A percentile compares a stretch with the other conserved stretches of the same genome.
Conservation (phyloP, 352 stramenopile species). For the Phytophthora pseudosyringae region DNA sequence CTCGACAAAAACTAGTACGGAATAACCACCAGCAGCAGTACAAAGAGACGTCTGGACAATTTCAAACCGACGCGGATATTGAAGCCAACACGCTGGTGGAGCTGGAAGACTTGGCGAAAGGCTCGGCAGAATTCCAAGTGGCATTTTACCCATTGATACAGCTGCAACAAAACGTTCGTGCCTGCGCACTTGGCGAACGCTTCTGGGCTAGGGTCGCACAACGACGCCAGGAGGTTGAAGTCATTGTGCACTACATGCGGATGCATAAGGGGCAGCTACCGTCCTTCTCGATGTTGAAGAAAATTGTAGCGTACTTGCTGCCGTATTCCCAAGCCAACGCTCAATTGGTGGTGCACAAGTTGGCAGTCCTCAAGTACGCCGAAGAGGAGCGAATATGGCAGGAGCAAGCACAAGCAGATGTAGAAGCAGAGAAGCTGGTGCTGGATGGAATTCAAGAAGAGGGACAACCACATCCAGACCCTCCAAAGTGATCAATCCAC, state of each 20-base stretch:
- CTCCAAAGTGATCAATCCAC: not conserved
- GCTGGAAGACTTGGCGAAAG: constrained; percentile 60
- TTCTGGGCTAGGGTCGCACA: constrained; percentile 52
- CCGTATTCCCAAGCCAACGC: constrained; percentile 44
- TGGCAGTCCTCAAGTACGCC: constrained; percentile 30
- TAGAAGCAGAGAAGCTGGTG: constrained; percentile 19
- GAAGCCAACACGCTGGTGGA: constrained; percentile 57
- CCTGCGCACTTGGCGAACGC: constrained; percentile 50
- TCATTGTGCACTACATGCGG: constrained; percentile 69
- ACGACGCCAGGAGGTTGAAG: constrained; percentile 52
- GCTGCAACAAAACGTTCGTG: constrained; percentile 65
- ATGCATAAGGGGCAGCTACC: constrained; percentile 60
- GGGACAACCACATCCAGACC: not conserved
- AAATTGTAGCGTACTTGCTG: constrained; percentile 41
- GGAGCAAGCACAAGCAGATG: constrained; percentile 26
- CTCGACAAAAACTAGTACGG: constrained; percentile 53
- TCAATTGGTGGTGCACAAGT: constrained; percentile 23
- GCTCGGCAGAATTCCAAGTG: constrained; percentile 58
- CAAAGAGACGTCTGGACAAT: not conserved
- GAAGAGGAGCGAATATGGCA: constrained; percentile 43
- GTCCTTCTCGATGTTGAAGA: constrained; percentile 39
- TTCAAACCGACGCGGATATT: constrained; percentile 10
- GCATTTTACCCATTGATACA: constrained; percentile 76
- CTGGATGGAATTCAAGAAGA: constrained; percentile 22
- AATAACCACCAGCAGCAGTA: constrained; percentile 9